Base-by-base conservation (phyloP, 2,329 filamentous ascomycete genomes). In the Botrytis byssoidea region DNA sequence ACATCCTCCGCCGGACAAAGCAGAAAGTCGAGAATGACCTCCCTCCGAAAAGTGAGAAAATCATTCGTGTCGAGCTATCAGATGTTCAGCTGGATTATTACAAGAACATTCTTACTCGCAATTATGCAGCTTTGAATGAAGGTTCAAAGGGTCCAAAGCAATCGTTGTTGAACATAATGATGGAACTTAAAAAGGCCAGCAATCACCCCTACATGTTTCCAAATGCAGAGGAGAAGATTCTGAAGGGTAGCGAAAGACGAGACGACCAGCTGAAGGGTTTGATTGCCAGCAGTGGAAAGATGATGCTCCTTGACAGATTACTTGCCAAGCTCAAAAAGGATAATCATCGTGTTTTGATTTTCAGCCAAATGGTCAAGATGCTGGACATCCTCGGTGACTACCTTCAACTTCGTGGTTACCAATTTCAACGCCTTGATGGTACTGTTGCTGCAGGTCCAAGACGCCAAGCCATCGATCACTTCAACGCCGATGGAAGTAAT, bases 281-380 rank as follows among this genome's bases (percentile, higher is more conserved):
- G 75, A 97, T 99, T 80, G 95, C 95, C 6, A 97, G 94, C 81
- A 99, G 96, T 83, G 97, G 97, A 78, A 99, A 99, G 85, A 98
- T 99, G 96, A 98, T 98, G 94, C 87, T 99, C 67, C 89, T 99
- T 12, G 96, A 99, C 79, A 94, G 95, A 81, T 90, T 99, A n/a
- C 87, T 99, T 18, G 92, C 92, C 9, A 99, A 99, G 83, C 85
- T 99, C 77, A 97, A 92, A 82, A 93, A 92, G 78, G 96, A 99
- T 80, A 94, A 93, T 66, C 96, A 99, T 83, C 93, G 96, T 72
- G 97, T 99, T 20, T 85, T 99, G 76, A 98, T 99, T 77, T 99
- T 99, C 86, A 98, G 95, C 82, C 96, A 99, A 82, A 99, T 99
- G 96, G 97, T 99, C 51, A 97, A 94, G 81, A 98, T 99, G 93